phyloP scores from a whole-genome alignment of 2,329 filamentous ascomycete genomes.

The Epichloe scottii region DNA sequence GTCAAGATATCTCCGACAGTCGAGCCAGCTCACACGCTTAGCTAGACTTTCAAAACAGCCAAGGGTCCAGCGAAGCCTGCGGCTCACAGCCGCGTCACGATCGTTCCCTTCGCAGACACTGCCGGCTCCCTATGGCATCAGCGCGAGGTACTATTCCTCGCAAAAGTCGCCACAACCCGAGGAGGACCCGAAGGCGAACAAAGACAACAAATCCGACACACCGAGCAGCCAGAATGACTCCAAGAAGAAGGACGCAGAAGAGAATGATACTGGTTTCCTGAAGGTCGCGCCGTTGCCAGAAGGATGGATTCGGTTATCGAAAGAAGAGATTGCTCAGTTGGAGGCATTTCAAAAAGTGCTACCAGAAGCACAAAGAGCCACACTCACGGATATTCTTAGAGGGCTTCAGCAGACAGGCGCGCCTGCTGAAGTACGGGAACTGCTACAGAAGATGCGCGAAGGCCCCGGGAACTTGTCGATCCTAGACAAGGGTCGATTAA shows the following conservation, averaged over 20 bases:
- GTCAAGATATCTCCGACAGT: constrained; percentile 54
- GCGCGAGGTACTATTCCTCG: constrained; percentile 25
- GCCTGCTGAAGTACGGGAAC: constrained; percentile 51
- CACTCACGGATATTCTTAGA: constrained; percentile 47
- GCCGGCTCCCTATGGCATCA: constrained; percentile 22
- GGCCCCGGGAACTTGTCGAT: constrained; percentile 40
- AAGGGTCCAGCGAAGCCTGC: constrained; percentile 34
- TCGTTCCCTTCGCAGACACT: constrained; percentile 22
- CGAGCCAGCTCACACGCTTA: constrained; percentile 52
- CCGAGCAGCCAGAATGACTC: constrained; percentile 8
- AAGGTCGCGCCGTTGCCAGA: constrained; percentile 25
- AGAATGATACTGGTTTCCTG: constrained; percentile 14
- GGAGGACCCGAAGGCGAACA: constrained; percentile 18
- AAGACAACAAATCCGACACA: constrained; percentile 13
- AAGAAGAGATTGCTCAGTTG: constrained; percentile 39
- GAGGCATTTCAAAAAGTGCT: constrained; percentile 48
- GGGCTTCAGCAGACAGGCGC: constrained; percentile 56
- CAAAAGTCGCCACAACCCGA: constrained; percentile 25
- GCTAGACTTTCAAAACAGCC: constrained; percentile 43
- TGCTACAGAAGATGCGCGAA: constrained; percentile 40
- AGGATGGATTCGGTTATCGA: constrained; percentile 33
- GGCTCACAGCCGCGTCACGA: constrained; percentile 18
- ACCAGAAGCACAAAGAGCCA: constrained; percentile 47
- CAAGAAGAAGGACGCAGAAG: constrained; percentile 9
- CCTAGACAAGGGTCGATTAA: constrained; percentile 24